These are phyloP conservation scores for Podila verticillata DNA, from an alignment of 192 early-diverging fungal species.

Conservation along the genomic window DNA sequence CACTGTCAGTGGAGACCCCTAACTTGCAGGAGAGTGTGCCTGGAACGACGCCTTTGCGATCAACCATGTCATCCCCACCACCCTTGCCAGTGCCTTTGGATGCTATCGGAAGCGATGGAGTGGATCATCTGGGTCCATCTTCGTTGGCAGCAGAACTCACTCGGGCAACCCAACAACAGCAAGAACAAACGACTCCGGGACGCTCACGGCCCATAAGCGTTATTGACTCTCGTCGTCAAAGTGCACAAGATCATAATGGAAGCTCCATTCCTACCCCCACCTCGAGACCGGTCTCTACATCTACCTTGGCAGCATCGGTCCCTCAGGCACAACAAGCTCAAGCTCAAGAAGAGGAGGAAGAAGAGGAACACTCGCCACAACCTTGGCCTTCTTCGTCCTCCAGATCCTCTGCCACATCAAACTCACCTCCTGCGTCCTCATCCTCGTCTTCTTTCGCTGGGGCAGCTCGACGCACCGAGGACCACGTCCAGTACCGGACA, in stretches of 20 bases:
- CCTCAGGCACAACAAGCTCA: background rate
- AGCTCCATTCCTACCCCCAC: too few relatives aligned
- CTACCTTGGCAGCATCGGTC: background rate
- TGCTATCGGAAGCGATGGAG: background rate
- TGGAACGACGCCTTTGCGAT: background rate
- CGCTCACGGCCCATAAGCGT: background rate
- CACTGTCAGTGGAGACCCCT: too few relatives aligned
- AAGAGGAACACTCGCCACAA: background rate
- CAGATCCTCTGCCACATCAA: background rate
- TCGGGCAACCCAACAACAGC: background rate
- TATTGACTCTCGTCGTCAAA: background rate
- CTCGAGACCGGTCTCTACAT: too few relatives aligned
- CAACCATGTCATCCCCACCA: constrained; percentile 23
- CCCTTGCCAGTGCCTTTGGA: constrained; percentile 22
- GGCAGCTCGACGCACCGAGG: background rate
- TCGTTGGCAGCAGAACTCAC: background rate
- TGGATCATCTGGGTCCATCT: background rate
- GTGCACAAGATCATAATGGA: background rate
- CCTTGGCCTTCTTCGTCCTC: background rate
- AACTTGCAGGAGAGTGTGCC: too few relatives aligned
- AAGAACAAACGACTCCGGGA: too few relatives aligned
- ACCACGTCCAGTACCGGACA: constrained; percentile 33
- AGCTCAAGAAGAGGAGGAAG: background rate
- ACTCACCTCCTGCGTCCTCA: background rate
- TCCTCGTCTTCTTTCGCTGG: background rate